Evolutionary conservation across 495 filamentous ascomycete species (phyloP), one percentile per base, ranked within the genome.

Genomic region (Lasiosphaeriaceae sp.): DNA sequence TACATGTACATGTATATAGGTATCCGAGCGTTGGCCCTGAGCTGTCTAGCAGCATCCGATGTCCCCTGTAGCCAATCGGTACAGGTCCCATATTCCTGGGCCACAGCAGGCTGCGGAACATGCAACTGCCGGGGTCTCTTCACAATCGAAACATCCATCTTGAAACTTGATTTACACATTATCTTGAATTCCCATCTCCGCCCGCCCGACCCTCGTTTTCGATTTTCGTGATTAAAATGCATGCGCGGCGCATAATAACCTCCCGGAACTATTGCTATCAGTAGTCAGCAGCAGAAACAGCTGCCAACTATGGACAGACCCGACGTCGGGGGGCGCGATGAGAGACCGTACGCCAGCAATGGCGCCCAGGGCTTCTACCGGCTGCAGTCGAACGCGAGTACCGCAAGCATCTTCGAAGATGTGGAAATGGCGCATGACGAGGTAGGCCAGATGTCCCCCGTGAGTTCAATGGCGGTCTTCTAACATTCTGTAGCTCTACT

Each of bases 381-480:
- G 23, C 81, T 89, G 44, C 81, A 82, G 54, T 90, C 89, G 31
- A 88, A 90, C 69, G 78, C 86, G 67, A 96, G 91, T 80, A 89
- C 80, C 69, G 76, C 86, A 41, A 95, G 90, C 71, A 84, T 96
- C 62, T 83, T 96, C 39, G 90, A 89, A 34, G 92, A 97, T 69
- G 93, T 99, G n/a, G 94, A 96, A 68, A 99, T 99, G 94, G 95
- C 94, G 23, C 90, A 92, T 46, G 89, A 96, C 68, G 93, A 97
- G 81, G 90, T 92, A 61, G 48, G 77, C 57, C 55, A 53, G 34
- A 49, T 61, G 39, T 17, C 47, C 55, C 45, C 21, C 29, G 20
- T 19, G 20, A 26, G 2, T 50, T 14, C 53, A 23, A 12, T 26
- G 31, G 23, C 23, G 16, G 23, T n/a, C 21, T 51, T 66, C 63